Evolutionary conservation across 805 yeast species (phyloP), one percentile per base, ranked within the genome.

Genomic region (Wickerhamomyces alni): DNA sequence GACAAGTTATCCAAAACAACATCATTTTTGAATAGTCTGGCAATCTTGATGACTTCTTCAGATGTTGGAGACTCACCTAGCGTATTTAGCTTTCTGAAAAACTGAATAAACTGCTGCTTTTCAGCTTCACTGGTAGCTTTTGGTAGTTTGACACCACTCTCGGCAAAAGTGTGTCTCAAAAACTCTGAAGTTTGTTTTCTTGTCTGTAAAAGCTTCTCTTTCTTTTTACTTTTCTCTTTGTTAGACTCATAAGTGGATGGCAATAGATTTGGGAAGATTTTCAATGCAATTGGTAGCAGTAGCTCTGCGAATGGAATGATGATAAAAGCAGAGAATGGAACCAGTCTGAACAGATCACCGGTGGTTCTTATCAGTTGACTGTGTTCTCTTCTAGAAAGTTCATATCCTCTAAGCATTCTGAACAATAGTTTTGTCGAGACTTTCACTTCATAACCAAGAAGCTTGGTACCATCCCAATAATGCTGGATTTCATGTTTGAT

Each of bases 401-500:
- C 95, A 57, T 93, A 87, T 15, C 99, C 99, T 5, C 95, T 77
- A 6, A 85, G 78, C 75, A 87, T 70, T 58, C 87, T 93, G 55
- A 85, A 62, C 36, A 88, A 68, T 36, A 91, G 74, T 61, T 87
- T 84, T 31, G 86, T 76, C 2, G 96, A 84, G 32, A 93, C 82
- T 59, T 78, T 83, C 37, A 88, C 74, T 64, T 93, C 99, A 54
- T 86, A 77, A 3, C 98, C 98, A 34, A 91, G 68, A 40, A 93
- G 74, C 64, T 89, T 91, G 17, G 99, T 89, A 39, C 99, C 99
- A 55, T 80, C 85, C 96, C 96, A 87, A 62, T 88, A 89, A 62
- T 91, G 99, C 37, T 77, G 75, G 5, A 83, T 87, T 61, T 85
- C 97, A 55, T 86, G 91, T 59, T 88, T 91, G 42, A 91, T 80